Percentiles rank a stretch among this genome's conserved stretches.
These are phyloP conservation scores for Trichoderma atroviride DNA, from an alignment of 2,329 filamentous ascomycete species.

Conservation along the genomic window DNA sequence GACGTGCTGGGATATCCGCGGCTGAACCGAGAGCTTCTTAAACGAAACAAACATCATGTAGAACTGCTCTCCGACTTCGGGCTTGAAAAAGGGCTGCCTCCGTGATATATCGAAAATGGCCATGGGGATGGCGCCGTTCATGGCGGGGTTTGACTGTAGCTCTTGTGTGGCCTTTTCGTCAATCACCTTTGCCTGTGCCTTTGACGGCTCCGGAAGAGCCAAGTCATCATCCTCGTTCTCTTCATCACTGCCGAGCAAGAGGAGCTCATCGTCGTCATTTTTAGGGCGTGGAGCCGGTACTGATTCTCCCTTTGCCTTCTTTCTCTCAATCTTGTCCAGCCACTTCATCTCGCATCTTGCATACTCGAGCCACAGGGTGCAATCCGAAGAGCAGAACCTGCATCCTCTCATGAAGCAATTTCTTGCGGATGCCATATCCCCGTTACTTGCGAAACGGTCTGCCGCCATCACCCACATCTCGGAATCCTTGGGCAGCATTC, in stretches of 20 bases:
- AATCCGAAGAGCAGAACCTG: slow-evolving; percentile 80
- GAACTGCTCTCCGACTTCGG: slow-evolving; percentile 71
- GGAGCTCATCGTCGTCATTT: slow-evolving; percentile 54
- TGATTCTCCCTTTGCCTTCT: slow-evolving; percentile 57
- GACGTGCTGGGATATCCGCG: slow-evolving; percentile 73
- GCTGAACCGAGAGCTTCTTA: slow-evolving; percentile 63
- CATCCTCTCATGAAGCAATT: slow-evolving; percentile 86
- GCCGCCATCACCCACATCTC: slow-evolving; percentile 88
- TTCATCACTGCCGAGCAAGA: slow-evolving; percentile 48
- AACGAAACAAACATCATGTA: slow-evolving; percentile 80
- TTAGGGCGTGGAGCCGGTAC: slow-evolving; percentile 46
- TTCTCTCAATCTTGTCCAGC: slow-evolving; percentile 75
- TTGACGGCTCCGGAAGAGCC: slow-evolving; percentile 50
- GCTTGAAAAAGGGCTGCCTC: slow-evolving; percentile 72
- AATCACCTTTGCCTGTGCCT: slow-evolving; percentile 48
- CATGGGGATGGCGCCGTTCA: slow-evolving; percentile 90
- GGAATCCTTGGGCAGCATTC: slow-evolving; percentile 81
- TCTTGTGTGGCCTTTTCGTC: slow-evolving; percentile 50
- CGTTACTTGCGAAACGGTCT: slow-evolving; percentile 73
- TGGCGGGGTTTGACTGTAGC: slow-evolving; percentile 75
- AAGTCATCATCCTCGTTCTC: slow-evolving; percentile 48
- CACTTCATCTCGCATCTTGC: slow-evolving; percentile 91
- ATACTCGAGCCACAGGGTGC: slow-evolving; percentile 84
- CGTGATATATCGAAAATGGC: slow-evolving; percentile 87
- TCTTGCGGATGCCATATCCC: slow-evolving; percentile 84